These are phyloP conservation scores for Phytophthora kernoviae DNA, from an alignment of 352 stramenopile species.

Conservation along the genomic window DNA sequence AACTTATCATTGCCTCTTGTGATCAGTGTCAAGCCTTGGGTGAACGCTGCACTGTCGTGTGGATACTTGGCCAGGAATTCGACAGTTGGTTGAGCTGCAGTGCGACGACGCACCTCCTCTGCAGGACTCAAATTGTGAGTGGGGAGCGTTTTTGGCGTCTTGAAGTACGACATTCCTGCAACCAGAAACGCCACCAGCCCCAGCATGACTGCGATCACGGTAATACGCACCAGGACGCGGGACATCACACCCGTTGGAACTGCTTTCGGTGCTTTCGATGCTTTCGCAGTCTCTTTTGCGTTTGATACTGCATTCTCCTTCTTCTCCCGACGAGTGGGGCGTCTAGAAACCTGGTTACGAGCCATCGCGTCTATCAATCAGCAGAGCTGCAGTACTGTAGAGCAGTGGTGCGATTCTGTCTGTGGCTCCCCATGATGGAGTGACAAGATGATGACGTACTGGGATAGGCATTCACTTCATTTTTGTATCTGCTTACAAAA, in stretches of 20 bases:
- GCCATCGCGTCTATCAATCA: slow-evolving; percentile 24
- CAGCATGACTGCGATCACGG: slow-evolving; percentile 33
- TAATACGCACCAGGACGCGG: slow-evolving; percentile 38
- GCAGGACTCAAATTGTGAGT: slow-evolving; percentile 9
- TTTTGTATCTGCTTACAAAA: background rate
- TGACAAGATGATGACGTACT: background rate
- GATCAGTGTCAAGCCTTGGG: slow-evolving; percentile 77
- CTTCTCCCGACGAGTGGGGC: slow-evolving; percentile 13
- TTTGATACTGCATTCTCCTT: slow-evolving; percentile 10
- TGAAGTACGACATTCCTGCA: slow-evolving; percentile 12
- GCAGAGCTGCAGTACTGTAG: slow-evolving; percentile 11
- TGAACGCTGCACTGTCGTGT: slow-evolving; percentile 87
- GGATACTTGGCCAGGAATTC: slow-evolving; percentile 72
- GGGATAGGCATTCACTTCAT: background rate
- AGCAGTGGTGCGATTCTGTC: slow-evolving; percentile 4
- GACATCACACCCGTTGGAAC: slow-evolving; percentile 36
- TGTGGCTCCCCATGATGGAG: slow-evolving; percentile 1
- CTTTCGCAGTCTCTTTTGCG: slow-evolving; percentile 4
- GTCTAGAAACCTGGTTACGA: slow-evolving; percentile 23
- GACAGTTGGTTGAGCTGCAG: slow-evolving; percentile 36
- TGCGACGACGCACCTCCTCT: slow-evolving; percentile 16
- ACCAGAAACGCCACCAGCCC: slow-evolving; percentile 20
- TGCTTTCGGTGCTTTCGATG: slow-evolving; percentile 9
- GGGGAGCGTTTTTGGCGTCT: slow-evolving; percentile 2
- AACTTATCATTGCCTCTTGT: slow-evolving; percentile 59